Conservation (phyloP, 768 basidiomycete species). For the Rhizopogon vulgaris region DNA sequence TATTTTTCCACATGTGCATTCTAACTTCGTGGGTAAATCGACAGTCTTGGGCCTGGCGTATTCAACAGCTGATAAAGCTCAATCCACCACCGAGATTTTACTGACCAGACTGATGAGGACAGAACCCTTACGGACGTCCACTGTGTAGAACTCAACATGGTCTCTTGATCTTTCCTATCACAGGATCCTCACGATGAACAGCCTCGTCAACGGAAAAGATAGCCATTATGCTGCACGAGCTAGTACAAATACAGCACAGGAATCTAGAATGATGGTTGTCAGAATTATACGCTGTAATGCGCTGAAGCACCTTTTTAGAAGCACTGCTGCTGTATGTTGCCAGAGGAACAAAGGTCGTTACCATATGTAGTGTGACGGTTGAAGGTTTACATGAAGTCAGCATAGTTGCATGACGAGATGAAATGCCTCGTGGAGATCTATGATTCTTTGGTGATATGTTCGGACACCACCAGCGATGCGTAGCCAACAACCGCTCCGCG, state of each 20-base stretch:
- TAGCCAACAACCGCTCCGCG: background rate
- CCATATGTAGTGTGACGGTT: background rate
- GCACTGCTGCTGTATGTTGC: background rate
- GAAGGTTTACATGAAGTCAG: background rate
- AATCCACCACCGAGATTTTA: too few relatives aligned
- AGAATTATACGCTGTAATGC: background rate
- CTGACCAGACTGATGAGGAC: too few relatives aligned
- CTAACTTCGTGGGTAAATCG: too few relatives aligned
- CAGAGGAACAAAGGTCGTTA: background rate
- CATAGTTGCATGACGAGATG: background rate
- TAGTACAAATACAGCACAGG: background rate
- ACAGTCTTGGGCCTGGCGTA: too few relatives aligned
- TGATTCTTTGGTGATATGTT: background rate
- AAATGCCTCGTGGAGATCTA: background rate
- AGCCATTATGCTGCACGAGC: background rate
- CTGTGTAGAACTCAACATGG: too few relatives aligned
- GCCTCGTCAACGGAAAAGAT: background rate
- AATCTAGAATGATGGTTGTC: background rate
- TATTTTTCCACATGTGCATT: too few relatives aligned
- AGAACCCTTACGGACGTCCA: too few relatives aligned
- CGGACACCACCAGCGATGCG: background rate
- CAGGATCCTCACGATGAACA: background rate
- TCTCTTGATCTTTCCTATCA: too few relatives aligned
- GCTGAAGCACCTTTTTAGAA: background rate
- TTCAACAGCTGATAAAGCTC: too few relatives aligned